These are phyloP conservation scores for Tuctoria greenei DNA, from an alignment of 176 grass and related monocot genomes.

Conservation along the genomic window DNA sequence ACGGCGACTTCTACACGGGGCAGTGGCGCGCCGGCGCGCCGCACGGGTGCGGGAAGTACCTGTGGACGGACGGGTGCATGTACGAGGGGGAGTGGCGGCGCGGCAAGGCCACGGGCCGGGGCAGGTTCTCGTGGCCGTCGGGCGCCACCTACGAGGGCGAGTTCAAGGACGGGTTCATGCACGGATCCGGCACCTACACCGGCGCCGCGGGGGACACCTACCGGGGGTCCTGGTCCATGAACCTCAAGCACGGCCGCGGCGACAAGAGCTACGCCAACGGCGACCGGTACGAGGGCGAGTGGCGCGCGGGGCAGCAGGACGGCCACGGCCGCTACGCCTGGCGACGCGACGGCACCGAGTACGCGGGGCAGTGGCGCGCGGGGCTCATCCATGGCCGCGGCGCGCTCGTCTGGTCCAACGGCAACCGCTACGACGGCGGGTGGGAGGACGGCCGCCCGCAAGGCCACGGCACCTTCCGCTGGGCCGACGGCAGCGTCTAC, in stretches of 20 bases:
- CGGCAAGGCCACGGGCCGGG: conserved; percentile 69
- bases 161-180: conserved; percentile 90
- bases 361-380: conserved; percentile 70
- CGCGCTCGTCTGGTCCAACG: conserved; percentile 66
- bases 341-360: conserved; percentile 90
- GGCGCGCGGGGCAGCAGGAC: conserved; percentile 72
- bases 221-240: conserved; percentile 79
- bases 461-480: conserved; percentile 74
- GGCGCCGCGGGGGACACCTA: conserved; percentile 86
- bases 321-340: conserved; percentile 73
- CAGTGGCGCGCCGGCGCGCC: conserved; percentile 60
- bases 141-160: conserved; percentile 92
- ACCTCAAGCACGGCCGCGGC: conserved; percentile 82
- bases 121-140: conserved; percentile 95
- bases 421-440: conserved; percentile 75
- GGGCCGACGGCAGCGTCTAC: conserved; percentile 85
- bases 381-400: conserved; percentile 80
- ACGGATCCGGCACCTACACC: conserved; percentile 82
- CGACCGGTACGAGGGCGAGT: conserved; percentile 90
- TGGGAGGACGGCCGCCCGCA: conserved; percentile 83
- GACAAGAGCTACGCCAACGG: conserved; percentile 84
- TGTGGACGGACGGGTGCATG: conserved; percentile 99
- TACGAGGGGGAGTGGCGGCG: conserved; percentile 88
- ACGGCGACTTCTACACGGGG: conserved; percentile 94
- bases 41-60: conserved; percentile 75